phyloP scores from a whole-genome alignment of 345 rosid genomes.

The Rhodamnia argentea region DNA sequence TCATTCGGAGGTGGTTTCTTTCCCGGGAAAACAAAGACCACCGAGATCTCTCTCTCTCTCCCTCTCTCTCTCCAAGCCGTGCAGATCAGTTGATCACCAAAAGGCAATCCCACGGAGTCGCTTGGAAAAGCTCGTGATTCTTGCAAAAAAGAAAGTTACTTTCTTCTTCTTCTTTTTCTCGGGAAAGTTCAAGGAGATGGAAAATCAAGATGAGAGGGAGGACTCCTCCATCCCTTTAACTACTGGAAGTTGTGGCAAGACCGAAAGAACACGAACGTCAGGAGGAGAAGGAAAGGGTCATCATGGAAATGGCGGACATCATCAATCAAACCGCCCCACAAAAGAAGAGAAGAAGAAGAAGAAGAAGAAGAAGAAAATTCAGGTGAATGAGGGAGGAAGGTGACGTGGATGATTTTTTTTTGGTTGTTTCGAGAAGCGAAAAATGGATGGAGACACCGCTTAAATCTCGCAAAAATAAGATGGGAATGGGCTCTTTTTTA shows the following conservation, averaged over 20 bases:
- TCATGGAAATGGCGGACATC: neutral
- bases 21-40: neutral
- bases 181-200: neutral
- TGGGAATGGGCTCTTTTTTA: neutral
- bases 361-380: neutral
- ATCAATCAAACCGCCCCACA: neutral
- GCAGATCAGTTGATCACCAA: neutral
- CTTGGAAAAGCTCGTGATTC: neutral
- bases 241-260: neutral
- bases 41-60: neutral
- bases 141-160: neutral
- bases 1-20: neutral
- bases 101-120: neutral
- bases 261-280: neutral
- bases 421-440: neutral
- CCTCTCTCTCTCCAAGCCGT: neutral
- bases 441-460: neutral
- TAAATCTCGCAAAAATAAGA: neutral
- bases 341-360: neutral
- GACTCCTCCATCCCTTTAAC: neutral
- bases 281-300: neutral
- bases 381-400: neutral
- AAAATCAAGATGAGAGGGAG: neutral
- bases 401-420: neutral
- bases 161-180: neutral